A percentile compares a stretch with the other conserved stretches of the same genome.
Conservation (phyloP, 2,329 filamentous ascomycete genomes). For the Furcasterigmium sp. region DNA sequence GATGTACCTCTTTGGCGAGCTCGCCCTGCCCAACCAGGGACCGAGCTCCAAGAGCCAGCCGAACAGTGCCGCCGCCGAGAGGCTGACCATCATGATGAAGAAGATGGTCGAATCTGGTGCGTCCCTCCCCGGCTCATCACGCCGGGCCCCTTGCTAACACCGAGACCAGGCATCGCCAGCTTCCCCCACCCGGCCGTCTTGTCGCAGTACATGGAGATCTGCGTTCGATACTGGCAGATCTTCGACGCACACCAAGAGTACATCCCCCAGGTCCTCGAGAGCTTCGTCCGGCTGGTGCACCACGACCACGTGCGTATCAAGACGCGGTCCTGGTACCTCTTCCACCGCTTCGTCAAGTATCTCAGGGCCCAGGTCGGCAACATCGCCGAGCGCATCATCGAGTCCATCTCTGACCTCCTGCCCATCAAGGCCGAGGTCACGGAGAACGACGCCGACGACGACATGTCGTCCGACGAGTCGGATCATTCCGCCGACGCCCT, state of each 20-base stretch:
- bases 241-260: constrained; percentile 80
- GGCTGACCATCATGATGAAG: constrained; percentile 85
- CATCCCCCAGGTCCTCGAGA: constrained; percentile 83
- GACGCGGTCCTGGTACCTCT: constrained; percentile 93
- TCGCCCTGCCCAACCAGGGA: constrained; percentile 83
- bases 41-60: constrained; percentile 82
- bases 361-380: constrained; percentile 79
- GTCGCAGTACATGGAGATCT: constrained; percentile 97
- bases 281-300: constrained; percentile 86
- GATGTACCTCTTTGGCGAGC: constrained; percentile 92
- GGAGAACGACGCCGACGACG: constrained; percentile 72
- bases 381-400: constrained; percentile 85
- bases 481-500: constrained; percentile 85
- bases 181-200: constrained; percentile 89
- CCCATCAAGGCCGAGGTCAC: constrained; percentile 87
- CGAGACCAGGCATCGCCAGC: constrained; percentile 66
- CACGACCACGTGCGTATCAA: constrained; percentile 83
- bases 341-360: constrained; percentile 87
- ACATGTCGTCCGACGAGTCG: constrained; percentile 92
- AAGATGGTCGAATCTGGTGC: constrained; percentile 90
- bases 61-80: constrained; percentile 71
- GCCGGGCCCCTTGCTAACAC: background rate
- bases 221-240: constrained; percentile 86
- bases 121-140: constrained; percentile 20
- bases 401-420: constrained; percentile 82